Percentiles rank a stretch among this genome's conserved stretches.
Conservation (phyloP, 768 basidiomycete species). For the Mycena haematopus region DNA sequence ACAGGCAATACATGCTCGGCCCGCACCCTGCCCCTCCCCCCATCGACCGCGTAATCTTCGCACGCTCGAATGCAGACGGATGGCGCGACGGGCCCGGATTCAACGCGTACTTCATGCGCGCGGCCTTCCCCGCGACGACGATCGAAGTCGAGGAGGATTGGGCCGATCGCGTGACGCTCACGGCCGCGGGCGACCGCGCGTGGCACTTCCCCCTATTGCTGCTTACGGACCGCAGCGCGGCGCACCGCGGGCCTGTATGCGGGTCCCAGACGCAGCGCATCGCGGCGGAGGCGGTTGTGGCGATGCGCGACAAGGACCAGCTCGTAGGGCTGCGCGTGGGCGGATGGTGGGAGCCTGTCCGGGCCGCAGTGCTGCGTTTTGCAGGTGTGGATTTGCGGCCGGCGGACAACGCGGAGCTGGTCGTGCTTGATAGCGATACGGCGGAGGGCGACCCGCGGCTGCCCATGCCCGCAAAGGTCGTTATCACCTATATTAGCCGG, state of each 20-base stretch:
- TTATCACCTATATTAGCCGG: slow-evolving; percentile 77
- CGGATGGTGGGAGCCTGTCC: slow-evolving; percentile 83
- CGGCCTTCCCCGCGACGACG: slow-evolving; percentile 72
- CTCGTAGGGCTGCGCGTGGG: slow-evolving; percentile 49
- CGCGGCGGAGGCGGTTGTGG: slow-evolving; percentile 70
- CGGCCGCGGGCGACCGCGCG: slow-evolving; percentile 46
- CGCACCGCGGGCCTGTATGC: slow-evolving; percentile 70
- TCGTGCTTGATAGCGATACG: slow-evolving; percentile 3
- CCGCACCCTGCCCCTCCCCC: slow-evolving; percentile 49
- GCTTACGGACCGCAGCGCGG: slow-evolving; percentile 77
- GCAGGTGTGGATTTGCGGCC: slow-evolving; percentile 53
- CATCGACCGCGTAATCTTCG: slow-evolving; percentile 74
- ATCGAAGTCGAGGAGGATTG: slow-evolving; percentile 77
- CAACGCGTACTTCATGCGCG: slow-evolving; percentile 78
- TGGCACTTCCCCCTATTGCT: slow-evolving; percentile 78
- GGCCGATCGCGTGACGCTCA: slow-evolving; percentile 59
- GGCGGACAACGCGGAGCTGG: slow-evolving; percentile 29
- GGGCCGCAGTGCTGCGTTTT: slow-evolving; percentile 69
- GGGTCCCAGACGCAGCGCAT: slow-evolving; percentile 72
- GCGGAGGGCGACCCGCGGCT: slow-evolving; percentile 38
- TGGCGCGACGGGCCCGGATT: slow-evolving; percentile 84
- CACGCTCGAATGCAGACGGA: slow-evolving; percentile 59
- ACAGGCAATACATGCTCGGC: slow-evolving; percentile 23
- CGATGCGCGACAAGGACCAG: slow-evolving; percentile 45
- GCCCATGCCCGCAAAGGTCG: slow-evolving; percentile 55